phyloP scores from a whole-genome alignment of 176 grass and related monocot species.

The Musa acuminata region DNA sequence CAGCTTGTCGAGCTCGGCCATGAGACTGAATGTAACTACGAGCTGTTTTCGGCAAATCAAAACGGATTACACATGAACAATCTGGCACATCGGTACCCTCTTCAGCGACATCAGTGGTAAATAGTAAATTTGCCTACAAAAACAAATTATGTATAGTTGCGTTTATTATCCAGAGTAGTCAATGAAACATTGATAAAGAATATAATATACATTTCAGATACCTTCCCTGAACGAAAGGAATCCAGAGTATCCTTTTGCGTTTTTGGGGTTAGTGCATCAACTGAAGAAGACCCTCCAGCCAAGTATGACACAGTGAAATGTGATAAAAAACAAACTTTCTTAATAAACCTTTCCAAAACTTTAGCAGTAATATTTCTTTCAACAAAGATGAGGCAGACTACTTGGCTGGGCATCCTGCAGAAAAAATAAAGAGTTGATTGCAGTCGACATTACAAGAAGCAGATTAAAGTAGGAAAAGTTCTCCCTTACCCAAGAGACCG shows the following conservation, averaged over 20 bases:
- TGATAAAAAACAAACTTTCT: conserved; percentile 54
- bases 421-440: not conserved
- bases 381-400: conserved; percentile 82
- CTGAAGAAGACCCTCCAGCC: conserved; percentile 68
- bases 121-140: conserved; percentile 71
- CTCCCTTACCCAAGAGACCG: conserved; percentile 50
- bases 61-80: conserved; percentile 80
- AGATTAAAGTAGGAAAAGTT: conserved; percentile 15
- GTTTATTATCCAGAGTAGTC: conserved; percentile 2
- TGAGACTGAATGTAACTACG: conserved; percentile 71
- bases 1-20: conserved; percentile 54
- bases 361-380: conserved; percentile 79
- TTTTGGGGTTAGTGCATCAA: conserved; percentile 56
- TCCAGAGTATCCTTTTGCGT: conserved; percentile 60
- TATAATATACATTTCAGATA: conserved; percentile 27
- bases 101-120: conserved; percentile 89
- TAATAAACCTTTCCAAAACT: conserved; percentile 54
- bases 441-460: not conserved
- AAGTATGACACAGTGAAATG: conserved; percentile 65
- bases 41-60: conserved; percentile 73
- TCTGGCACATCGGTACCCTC: conserved; percentile 68
- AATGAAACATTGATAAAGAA: conserved; percentile 8
- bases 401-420: conserved; percentile 36
- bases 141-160: conserved; percentile 10
- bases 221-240: conserved; percentile 74